phyloP scores from a whole-genome alignment of 371 early-diverging fungal genomes.

The Capniomyces stellatus region DNA sequence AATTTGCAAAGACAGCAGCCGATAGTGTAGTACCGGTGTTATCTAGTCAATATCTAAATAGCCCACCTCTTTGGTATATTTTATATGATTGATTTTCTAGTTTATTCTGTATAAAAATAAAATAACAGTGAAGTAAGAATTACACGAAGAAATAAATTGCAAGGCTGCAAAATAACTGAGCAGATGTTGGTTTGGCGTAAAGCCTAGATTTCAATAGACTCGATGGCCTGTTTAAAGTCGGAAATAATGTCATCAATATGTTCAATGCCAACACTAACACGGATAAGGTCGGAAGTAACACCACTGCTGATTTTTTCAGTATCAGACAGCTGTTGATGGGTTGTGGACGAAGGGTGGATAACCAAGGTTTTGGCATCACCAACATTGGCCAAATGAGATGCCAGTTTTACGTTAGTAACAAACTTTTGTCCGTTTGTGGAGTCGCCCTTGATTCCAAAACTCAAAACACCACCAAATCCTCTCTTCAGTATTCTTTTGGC shows the following conservation, averaged over 20 bases:
- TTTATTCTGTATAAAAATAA: not conserved
- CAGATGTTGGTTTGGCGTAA: not conserved
- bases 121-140: not conserved
- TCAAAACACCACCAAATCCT: constrained; percentile 71
- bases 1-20: too few species aligned
- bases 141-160: not conserved
- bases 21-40: too few species aligned
- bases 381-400: constrained; percentile 73
- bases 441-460: constrained; percentile 67
- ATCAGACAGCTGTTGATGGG: constrained; percentile 66
- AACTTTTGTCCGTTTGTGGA: constrained; percentile 32
- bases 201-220: not conserved
- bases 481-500: constrained; percentile 55
- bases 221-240: constrained; percentile 31
- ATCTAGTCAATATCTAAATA: too few species aligned
- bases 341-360: constrained; percentile 66
- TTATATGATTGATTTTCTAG: not conserved
- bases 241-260: constrained; percentile 80
- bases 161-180: not conserved
- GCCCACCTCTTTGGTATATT: not conserved
- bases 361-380: constrained; percentile 77
- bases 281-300: constrained; percentile 61
- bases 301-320: constrained; percentile 59
- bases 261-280: constrained; percentile 75
- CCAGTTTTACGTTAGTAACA: constrained; percentile 51